A percentile compares a stretch with the other conserved stretches of the same genome.
phyloP scores from a whole-genome alignment of 2,329 filamentous ascomycete genomes.

The Huntiella omanensis region DNA sequence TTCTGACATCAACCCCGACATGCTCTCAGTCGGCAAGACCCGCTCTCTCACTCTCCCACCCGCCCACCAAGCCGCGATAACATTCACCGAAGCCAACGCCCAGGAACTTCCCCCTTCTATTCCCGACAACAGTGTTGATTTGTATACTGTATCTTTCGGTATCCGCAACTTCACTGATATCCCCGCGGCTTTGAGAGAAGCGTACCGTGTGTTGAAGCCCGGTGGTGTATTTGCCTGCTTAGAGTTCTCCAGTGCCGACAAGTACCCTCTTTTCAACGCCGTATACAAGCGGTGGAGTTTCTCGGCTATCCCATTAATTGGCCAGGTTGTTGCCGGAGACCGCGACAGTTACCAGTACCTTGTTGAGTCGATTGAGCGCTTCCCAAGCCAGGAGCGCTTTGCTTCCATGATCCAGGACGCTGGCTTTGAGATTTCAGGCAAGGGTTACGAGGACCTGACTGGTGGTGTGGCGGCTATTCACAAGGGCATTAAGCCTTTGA shows the following conservation, averaged over 20 bases:
- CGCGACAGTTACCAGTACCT: constrained; percentile 95
- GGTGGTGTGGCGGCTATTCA: constrained; percentile 90
- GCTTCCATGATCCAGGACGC: constrained; percentile 64
- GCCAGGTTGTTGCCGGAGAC: constrained; percentile 84
- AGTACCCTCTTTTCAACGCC: constrained; percentile 58
- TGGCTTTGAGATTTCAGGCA: constrained; percentile 67
- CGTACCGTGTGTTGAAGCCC: constrained; percentile 74
- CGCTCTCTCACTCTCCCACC: constrained; percentile 41
- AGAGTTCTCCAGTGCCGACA: constrained; percentile 75
- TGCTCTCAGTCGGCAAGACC: constrained; percentile 76
- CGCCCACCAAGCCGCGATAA: constrained; percentile 34
- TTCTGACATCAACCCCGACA: constrained; percentile 87
- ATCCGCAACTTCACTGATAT: constrained; percentile 97
- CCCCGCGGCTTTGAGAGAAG: constrained; percentile 61
- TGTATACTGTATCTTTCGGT: constrained; percentile 95
- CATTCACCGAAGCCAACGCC: constrained; percentile 81
- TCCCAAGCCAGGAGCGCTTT: constrained; percentile 74
- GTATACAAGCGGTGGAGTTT: constrained; percentile 96
- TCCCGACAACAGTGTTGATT: constrained; percentile 54
- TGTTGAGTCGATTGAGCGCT: constrained; percentile 90
- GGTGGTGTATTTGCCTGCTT: constrained; percentile 92
- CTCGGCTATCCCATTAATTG: constrained; percentile 80
- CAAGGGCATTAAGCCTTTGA: constrained; percentile 69
- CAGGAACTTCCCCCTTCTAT: constrained; percentile 49
- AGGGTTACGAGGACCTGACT: constrained; percentile 78